phyloP scores from a whole-genome alignment of 2,329 filamentous ascomycete genomes.

The Boeremia lycopersici region DNA sequence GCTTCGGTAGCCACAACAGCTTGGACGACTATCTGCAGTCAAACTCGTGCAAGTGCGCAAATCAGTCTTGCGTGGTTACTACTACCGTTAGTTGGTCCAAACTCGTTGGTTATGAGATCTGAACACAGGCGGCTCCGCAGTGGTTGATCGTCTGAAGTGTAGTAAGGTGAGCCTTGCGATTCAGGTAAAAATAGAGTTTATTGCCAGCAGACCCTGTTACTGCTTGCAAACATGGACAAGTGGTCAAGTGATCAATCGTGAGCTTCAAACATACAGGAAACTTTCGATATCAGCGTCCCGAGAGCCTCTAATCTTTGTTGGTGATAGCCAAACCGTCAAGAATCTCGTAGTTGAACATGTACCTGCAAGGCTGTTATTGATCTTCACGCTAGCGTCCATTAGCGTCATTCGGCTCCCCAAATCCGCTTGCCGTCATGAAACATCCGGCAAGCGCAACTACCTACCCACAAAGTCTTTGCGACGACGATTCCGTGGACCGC shows the following conservation, averaged over 20 bases:
- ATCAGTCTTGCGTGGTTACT: background rate
- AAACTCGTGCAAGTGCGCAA: background rate
- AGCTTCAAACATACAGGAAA: constrained; percentile 3
- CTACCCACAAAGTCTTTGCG: constrained; percentile 10
- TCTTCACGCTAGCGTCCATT: constrained; percentile 7
- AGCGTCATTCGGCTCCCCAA: constrained; percentile 17
- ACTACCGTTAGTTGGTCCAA: background rate
- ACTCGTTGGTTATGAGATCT: background rate
- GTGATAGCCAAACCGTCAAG: background rate
- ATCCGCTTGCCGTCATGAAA: constrained; percentile 16
- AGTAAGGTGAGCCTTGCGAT: background rate
- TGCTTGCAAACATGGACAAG: background rate
- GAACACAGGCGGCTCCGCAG: background rate
- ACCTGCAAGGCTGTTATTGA: constrained; percentile 1
- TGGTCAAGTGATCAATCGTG: background rate
- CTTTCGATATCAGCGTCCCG: background rate
- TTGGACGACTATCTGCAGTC: no score
- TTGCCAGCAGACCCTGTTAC: background rate
- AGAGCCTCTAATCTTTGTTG: background rate
- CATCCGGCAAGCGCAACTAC: constrained; percentile 13
- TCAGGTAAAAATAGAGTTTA: constrained; percentile 8
- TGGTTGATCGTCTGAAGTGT: background rate
- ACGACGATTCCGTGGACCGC: background rate
- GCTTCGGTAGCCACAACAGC: background rate
- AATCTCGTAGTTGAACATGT: background rate